Percentiles rank a stretch among this genome's conserved stretches.
phyloP scores from a whole-genome alignment of 1,284 basidiomycete genomes.

The Ustilago lituana region DNA sequence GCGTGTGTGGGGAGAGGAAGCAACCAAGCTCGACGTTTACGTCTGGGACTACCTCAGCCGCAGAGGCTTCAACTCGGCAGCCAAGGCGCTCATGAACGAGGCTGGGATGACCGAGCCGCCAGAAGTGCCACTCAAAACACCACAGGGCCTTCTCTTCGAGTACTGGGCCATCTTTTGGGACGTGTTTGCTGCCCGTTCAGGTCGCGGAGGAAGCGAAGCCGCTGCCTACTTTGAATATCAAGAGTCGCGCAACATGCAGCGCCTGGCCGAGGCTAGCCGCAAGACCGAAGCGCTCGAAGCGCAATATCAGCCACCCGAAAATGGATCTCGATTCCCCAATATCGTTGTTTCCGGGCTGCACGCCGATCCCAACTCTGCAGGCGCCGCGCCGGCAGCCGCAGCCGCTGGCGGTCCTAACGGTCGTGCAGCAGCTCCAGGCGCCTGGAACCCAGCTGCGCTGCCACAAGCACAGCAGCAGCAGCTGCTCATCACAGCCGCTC shows the following conservation, averaged over 20 bases:
- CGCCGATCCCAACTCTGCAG: constrained; percentile 15
- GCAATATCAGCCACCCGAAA: constrained; percentile 41
- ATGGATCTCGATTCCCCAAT: constrained; percentile 44
- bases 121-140: constrained; percentile 61
- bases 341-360: constrained; percentile 39
- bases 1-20: constrained; percentile 58
- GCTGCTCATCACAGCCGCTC: constrained; percentile 58
- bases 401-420: constrained; percentile 20
- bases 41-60: constrained; percentile 66
- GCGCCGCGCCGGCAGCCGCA: constrained; percentile 7
- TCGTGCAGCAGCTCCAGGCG: constrained; percentile 20
- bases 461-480: constrained; percentile 61
- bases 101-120: constrained; percentile 60
- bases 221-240: constrained; percentile 58
- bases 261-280: constrained; percentile 40
- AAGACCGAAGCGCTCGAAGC: constrained; percentile 46
- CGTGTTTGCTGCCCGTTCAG: constrained; percentile 60
- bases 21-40: constrained; percentile 64
- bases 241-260: constrained; percentile 56
- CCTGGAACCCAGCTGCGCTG: constrained; percentile 49
- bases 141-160: constrained; percentile 63
- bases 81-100: constrained; percentile 60
- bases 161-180: constrained; percentile 68
- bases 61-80: constrained; percentile 56
- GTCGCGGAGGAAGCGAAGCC: constrained; percentile 55